Evolutionary conservation across 305 asterid species (phyloP).

Genomic region (Caryopteris hybrid): DNA sequence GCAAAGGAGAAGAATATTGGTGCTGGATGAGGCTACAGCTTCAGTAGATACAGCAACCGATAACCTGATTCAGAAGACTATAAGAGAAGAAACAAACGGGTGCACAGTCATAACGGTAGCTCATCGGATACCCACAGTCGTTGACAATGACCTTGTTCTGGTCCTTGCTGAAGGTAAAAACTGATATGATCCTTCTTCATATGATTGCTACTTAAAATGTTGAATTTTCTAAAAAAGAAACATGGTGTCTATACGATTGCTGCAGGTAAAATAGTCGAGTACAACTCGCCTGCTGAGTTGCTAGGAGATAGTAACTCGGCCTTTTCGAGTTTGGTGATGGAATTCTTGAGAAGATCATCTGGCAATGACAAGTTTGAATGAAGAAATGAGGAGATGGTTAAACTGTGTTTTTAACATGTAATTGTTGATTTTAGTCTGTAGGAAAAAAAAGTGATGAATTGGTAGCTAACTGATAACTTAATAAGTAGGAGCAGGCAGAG

Average conservation of each 20-base stretch:
- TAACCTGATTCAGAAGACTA: conserved; percentile 65
- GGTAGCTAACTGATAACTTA: not conserved
- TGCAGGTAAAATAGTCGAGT: conserved; percentile 66
- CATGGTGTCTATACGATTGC: too few species aligned
- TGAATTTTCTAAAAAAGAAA: too few species aligned
- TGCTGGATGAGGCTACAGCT: conserved; percentile 78
- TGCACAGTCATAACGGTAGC: conserved; percentile 86
- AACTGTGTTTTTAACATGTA: too few species aligned
- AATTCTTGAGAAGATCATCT: conserved; percentile 62
- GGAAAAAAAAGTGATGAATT: not conserved
- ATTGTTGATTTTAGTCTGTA: too few species aligned
- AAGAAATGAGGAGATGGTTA: not conserved
- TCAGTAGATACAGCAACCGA: conserved; percentile 74
- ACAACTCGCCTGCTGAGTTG: conserved; percentile 55
- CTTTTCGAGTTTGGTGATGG: conserved; percentile 64
- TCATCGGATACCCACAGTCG: conserved; percentile 81
- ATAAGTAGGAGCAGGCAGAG: too few species aligned
- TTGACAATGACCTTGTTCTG: conserved; percentile 70
- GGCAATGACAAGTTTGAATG: conserved; percentile 5
- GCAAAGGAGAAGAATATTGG: conserved; percentile 56
- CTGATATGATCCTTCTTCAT: not conserved
- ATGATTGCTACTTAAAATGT: not conserved
- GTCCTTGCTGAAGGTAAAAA: conserved; percentile 74
- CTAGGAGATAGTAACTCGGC: conserved; percentile 47
- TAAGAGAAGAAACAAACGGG: conserved; percentile 57